Percentiles rank a stretch among this genome's conserved stretches.
phyloP scores from a whole-genome alignment of 805 yeast species.

The Wickerhamomyces rabaulensis region DNA sequence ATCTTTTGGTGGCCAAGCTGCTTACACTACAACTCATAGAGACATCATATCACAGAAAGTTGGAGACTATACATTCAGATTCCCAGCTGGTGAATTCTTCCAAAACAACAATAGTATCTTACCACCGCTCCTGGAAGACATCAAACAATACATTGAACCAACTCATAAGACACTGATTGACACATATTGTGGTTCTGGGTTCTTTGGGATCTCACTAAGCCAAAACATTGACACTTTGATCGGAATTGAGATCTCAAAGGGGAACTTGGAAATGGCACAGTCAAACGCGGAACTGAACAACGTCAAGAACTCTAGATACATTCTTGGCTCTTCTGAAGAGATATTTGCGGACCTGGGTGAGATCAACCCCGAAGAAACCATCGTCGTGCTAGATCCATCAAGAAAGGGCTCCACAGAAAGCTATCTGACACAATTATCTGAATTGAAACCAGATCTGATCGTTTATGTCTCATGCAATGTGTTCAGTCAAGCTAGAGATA shows the following conservation, averaged over 20 bases:
- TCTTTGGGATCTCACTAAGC: constrained; percentile 81
- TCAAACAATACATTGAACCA: constrained; percentile 55
- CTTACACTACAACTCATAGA: constrained; percentile 72
- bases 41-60: constrained; percentile 72
- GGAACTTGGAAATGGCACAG: constrained; percentile 80
- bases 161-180: constrained; percentile 69
- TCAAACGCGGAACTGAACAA: constrained; percentile 70
- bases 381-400: constrained; percentile 93
- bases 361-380: constrained; percentile 59
- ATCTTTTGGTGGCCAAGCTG: constrained; percentile 34
- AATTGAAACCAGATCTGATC: constrained; percentile 72
- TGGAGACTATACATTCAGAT: constrained; percentile 68
- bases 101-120: constrained; percentile 92
- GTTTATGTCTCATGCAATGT: constrained; percentile 95
- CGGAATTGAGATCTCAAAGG: constrained; percentile 93
- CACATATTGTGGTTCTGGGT: constrained; percentile 94
- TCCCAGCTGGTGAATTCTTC: constrained; percentile 94
- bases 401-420: constrained; percentile 91
- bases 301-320: constrained; percentile 68
- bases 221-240: constrained; percentile 66
- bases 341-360: constrained; percentile 59
- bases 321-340: constrained; percentile 87
- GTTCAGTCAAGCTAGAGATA: constrained; percentile 95
- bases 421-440: constrained; percentile 79
- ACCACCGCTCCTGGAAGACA: constrained; percentile 76